Evolutionary conservation across 176 grass and related monocot genomes (phyloP), one percentile per base, ranked within the genome.

Genomic region (Avena atlantica): DNA sequence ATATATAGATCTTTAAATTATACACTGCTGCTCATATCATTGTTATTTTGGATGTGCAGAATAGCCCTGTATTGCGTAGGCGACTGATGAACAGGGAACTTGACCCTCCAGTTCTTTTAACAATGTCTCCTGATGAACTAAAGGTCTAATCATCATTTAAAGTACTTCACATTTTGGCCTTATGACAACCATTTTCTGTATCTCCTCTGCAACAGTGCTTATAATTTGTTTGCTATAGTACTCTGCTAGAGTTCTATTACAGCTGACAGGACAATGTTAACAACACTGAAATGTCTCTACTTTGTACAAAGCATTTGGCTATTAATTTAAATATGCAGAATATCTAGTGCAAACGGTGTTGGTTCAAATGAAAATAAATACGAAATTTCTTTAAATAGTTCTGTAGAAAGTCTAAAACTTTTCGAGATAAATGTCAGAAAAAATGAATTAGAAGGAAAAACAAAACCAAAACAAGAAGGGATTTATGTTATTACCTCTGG

Each of bases 121-220:
- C 80, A 64, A 99, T 99, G 97, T 90, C 92, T 52, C 94, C 97
- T 12, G 92, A 93, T 68, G 97, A 99, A 84, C 84, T 99, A 78
- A 99, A 96, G 92, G 97, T 96, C 45, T 87, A 76, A 74, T 63
- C n/a, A 44, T 61, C 53, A 13, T 81, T 84, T 70, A 16, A 67
- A 67, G 9, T 52, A 76, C 49, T 85, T 85, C 81, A 37, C 68
- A 80, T 67, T 79, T 89, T 61, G 34, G 42, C 27, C 25, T 70
- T 71, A 49, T 57, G 68, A 34, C 42, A 52, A 25, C 34, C 24
- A 76, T 42, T 55, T 83, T 65, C 47, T 8, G 19, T 50, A 57
- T 81, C 20, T 15, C 31, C 42, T 62, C 70, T 77, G 69, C 12
- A 14, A 19, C 51, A 52, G 29, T 90, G 48, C 13, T 37, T 59